A percentile compares a stretch with the other conserved stretches of the same genome.
Conservation (phyloP, 2,329 filamentous ascomycete species). For the Phyllosticta paracitricarpa region DNA sequence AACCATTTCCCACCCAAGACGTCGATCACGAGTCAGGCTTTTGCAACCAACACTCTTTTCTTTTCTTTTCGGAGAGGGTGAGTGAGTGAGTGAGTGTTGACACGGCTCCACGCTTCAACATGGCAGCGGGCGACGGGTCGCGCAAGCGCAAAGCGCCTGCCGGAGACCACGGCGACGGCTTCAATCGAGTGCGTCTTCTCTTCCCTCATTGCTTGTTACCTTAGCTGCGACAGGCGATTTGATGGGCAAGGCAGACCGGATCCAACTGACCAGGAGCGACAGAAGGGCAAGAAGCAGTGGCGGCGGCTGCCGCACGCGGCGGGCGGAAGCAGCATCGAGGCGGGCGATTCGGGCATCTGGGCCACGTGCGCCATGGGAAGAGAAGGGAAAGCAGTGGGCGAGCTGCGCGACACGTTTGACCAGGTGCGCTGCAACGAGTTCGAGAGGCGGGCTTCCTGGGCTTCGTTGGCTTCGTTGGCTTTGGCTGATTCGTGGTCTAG, state of each 20-base stretch:
- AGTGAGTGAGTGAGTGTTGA: too few species aligned
- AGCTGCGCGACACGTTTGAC: conserved; percentile 56
- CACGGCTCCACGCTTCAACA: not conserved
- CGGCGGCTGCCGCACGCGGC: not conserved
- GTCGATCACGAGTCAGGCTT: too few species aligned
- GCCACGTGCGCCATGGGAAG: conserved; percentile 65
- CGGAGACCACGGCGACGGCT: not conserved
- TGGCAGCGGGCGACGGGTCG: conserved; percentile 10
- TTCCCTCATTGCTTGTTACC: too few species aligned
- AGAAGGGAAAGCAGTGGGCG: conserved; percentile 58
- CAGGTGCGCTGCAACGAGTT: conserved; percentile 40
- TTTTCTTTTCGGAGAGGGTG: too few species aligned
- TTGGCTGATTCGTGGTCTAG: conserved; percentile 29
- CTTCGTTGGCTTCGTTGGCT: not conserved
- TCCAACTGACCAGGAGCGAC: not conserved
- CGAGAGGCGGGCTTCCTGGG: not conserved
- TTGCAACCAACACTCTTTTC: too few species aligned
- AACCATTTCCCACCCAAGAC: too few species aligned
- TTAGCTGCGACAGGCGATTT: too few species aligned
- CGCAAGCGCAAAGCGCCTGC: conserved; percentile 12
- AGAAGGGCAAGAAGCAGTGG: conserved; percentile 10
- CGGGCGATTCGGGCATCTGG: conserved; percentile 67
- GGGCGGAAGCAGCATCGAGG: conserved; percentile 39
- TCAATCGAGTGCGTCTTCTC: conserved; percentile 4
- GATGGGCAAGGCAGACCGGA: too few species aligned